Base-by-base conservation (phyloP, 225 moss, liverwort and hornwort genomes). In the Lunularia cruciata region DNA sequence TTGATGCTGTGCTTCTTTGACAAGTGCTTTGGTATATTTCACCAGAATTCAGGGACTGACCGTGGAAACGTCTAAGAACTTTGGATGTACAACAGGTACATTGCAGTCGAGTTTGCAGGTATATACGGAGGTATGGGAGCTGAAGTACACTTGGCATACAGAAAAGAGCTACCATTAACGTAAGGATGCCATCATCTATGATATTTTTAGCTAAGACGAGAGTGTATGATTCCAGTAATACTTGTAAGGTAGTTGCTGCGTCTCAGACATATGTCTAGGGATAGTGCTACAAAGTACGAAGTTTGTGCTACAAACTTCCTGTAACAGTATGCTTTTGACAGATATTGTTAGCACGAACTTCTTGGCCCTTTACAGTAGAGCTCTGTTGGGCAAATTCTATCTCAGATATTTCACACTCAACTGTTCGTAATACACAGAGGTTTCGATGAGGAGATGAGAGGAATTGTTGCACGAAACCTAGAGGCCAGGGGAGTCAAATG, bases 21-120 rank as follows among this genome's bases (percentile, higher is more conserved):
- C 20, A 60, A 35, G 19, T 4, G n/a, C 34, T 33, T 60, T 20
- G 0, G 20, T 15, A 19, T 12, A 18, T 13, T 5, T 20, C 49
- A 52, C 22, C n/a, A 19, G 22, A 35, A 19, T 20, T 68, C 52
- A 26, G 35, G 15, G 8, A 48, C 9, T 60, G 5, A 57, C 2
- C 18, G 8, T 10, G 19, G 47, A 51, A 40, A 5, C 15, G 8
- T 26, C 19, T 46, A 4, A 45, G 1, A 46, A 45, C 16, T 28
- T 1, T 68, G 33, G n/a, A 47, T 82, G 37, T 35, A 49, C 53
- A 30, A 7, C 69, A 91, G 90, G 75, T 98, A 93, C 63, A 98
- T 98, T 70, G 96, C 92, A 14, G 87, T 98, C 71, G 92, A 98
- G 78, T 98, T 98, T 61, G 86, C 96, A 31, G 89, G 89, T 67